These are phyloP conservation scores for Pleurotus giganteus DNA, from an alignment of 768 basidiomycete genomes.

Conservation along the genomic window DNA sequence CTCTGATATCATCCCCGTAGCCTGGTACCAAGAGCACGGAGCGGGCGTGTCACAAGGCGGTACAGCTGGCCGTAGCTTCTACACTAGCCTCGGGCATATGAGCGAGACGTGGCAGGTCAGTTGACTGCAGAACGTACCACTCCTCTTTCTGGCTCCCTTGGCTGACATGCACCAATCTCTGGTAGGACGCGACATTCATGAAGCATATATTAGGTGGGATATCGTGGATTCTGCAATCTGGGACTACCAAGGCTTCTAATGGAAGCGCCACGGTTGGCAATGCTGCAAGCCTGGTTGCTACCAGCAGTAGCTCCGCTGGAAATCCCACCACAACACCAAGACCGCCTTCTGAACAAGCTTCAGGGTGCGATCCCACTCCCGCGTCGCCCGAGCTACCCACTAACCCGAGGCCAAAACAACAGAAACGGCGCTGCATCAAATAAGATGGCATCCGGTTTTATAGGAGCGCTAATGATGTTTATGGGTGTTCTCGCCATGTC, in stretches of 20 bases:
- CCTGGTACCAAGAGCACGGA: conserved; percentile 82
- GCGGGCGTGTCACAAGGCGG: conserved; percentile 54
- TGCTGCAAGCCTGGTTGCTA: conserved; percentile 17
- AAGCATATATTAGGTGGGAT: conserved; percentile 76
- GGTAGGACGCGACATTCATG: conserved; percentile 64
- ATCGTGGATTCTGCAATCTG: conserved; percentile 67
- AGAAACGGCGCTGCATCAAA: not conserved
- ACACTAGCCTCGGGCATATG: conserved; percentile 78
- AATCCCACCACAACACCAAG: not conserved
- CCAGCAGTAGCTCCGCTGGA: conserved; percentile 17
- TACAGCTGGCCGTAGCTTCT: conserved; percentile 74
- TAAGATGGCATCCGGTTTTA: not conserved
- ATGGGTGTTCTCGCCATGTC: not conserved
- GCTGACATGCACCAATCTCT: not conserved
- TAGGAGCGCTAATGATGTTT: not conserved
- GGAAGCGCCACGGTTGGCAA: conserved; percentile 59
- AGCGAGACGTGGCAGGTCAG: conserved; percentile 75
- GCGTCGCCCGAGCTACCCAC: not conserved
- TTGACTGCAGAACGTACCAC: not conserved
- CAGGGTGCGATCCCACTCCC: too few species aligned
- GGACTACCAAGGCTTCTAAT: conserved; percentile 70
- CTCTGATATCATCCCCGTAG: conserved; percentile 31
- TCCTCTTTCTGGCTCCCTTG: not conserved
- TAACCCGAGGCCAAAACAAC: not conserved
- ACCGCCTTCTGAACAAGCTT: too few species aligned